Evolutionary conservation across 495 filamentous ascomycete genomes (phyloP).

Genomic region (Trichoderma orchidacearum): DNA sequence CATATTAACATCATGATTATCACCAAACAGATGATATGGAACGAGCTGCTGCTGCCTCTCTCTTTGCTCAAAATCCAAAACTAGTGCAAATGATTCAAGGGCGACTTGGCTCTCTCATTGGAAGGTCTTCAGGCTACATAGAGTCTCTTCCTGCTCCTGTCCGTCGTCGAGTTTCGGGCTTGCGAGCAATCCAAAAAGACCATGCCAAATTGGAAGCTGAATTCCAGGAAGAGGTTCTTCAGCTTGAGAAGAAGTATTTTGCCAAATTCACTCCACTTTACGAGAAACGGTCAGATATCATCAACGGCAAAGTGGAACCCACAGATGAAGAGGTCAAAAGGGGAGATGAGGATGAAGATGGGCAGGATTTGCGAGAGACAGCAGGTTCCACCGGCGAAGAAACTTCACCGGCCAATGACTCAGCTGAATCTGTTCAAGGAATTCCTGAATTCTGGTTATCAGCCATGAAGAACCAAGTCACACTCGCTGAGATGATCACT

Average conservation of each 20-base stretch:
- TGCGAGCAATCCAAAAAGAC: constrained; percentile 98
- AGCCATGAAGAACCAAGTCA: constrained; percentile 98
- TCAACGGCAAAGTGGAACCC: constrained; percentile 81
- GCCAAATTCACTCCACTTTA: constrained; percentile 97
- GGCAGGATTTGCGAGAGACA: constrained; percentile 29
- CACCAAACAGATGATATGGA: constrained; percentile 66
- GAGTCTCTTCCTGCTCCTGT: constrained; percentile 83
- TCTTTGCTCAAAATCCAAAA: constrained; percentile 88
- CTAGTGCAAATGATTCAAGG: constrained; percentile 95
- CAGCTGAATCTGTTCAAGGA: constrained; percentile 40
- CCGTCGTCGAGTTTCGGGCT: constrained; percentile 80
- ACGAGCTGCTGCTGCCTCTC: constrained; percentile 69
- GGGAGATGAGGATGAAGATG: constrained; percentile 68
- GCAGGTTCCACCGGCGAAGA: constrained; percentile 30
- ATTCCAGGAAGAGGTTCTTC: constrained; percentile 94
- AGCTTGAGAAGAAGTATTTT: constrained; percentile 98
- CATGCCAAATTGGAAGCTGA: constrained; percentile 95
- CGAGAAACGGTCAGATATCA: constrained; percentile 82
- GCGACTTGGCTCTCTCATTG: constrained; percentile 84
- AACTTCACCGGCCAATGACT: constrained; percentile 23
- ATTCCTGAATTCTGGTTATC: constrained; percentile 99
- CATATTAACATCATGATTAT: constrained; percentile 3
- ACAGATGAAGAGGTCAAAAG: constrained; percentile 73
- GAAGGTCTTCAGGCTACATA: constrained; percentile 92
- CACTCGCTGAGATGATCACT: constrained; percentile 94